Evolutionary conservation across 495 filamentous ascomycete genomes (phyloP).

Genomic region (Podospora conica): DNA sequence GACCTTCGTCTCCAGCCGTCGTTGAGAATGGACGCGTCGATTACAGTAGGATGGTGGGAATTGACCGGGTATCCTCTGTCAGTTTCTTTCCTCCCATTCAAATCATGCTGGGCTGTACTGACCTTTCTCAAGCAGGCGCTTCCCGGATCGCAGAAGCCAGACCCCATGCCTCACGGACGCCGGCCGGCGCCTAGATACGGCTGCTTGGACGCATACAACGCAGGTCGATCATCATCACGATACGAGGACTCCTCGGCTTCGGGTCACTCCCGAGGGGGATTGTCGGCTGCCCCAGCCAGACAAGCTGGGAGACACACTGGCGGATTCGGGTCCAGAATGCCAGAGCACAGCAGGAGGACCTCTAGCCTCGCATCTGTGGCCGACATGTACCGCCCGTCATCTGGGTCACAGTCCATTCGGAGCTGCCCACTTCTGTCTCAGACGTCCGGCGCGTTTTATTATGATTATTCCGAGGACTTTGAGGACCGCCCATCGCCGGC

Average conservation of each 20-base stretch:
- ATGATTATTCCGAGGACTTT: slow-evolving; percentile 50
- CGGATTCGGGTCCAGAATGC: slow-evolving; percentile 11
- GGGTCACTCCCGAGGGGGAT: slow-evolving; percentile 11
- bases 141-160: slow-evolving; percentile 39
- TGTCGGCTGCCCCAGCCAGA: not conserved
- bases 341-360: slow-evolving; percentile 23
- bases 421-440: not conserved
- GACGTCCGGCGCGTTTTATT: slow-evolving; percentile 30
- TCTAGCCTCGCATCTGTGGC: slow-evolving; percentile 38
- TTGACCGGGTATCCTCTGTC: slow-evolving; percentile 42
- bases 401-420: slow-evolving; percentile 8
- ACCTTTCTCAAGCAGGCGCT: slow-evolving; percentile 31
- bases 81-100: slow-evolving; percentile 9
- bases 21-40: slow-evolving; percentile 45
- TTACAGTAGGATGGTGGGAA: slow-evolving; percentile 46
- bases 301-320: not conserved
- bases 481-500: slow-evolving; percentile 20
- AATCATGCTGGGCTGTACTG: not conserved
- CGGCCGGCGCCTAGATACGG: slow-evolving; percentile 27
- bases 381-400: slow-evolving; percentile 35
- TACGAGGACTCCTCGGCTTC: slow-evolving; percentile 25
- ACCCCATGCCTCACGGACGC: slow-evolving; percentile 30
- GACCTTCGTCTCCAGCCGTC: slow-evolving; percentile 56
- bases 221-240: slow-evolving; percentile 28
- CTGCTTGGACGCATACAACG: slow-evolving; percentile 32